phyloP scores from a whole-genome alignment of 106 monocot species.

The Acorus calamus region DNA sequence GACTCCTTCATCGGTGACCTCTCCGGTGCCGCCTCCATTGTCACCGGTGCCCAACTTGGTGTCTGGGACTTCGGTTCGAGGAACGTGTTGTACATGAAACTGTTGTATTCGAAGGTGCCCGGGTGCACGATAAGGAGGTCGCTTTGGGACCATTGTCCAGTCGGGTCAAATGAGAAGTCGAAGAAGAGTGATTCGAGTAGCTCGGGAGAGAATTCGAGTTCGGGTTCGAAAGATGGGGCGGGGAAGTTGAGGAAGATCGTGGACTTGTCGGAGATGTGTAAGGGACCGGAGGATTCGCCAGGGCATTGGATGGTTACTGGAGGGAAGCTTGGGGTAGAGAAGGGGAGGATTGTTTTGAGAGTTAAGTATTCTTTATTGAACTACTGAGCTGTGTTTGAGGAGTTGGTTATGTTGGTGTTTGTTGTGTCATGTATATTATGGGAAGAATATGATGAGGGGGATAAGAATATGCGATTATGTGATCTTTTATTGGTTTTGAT shows the following conservation, averaged over 20 bases:
- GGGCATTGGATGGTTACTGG: conserved; percentile 91
- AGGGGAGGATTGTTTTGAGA: conserved; percentile 66
- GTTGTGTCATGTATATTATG: too few species aligned
- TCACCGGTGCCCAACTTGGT: conserved; percentile 75
- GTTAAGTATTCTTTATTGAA: conserved; percentile 80
- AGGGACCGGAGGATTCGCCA: conserved; percentile 57
- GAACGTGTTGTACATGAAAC: conserved; percentile 67
- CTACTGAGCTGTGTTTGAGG: conserved; percentile 19
- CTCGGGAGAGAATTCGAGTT: conserved; percentile 8
- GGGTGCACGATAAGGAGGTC: conserved; percentile 70
- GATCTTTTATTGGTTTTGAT: too few species aligned
- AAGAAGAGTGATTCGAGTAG: conserved; percentile 2
- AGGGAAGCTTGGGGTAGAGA: conserved; percentile 73
- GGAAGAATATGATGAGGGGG: too few species aligned
- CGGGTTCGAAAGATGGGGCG: conserved; percentile 11
- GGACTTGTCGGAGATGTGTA: conserved; percentile 50
- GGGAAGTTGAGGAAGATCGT: conserved; percentile 51
- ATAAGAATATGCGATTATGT: too few species aligned
- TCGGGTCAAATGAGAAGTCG: not conserved
- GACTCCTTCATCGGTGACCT: conserved; percentile 46
- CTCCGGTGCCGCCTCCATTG: conserved; percentile 47
- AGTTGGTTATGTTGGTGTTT: too few species aligned
- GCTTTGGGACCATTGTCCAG: conserved; percentile 56
- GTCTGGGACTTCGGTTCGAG: conserved; percentile 81
- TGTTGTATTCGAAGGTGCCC: conserved; percentile 60